A percentile compares a stretch with the other conserved stretches of the same genome.
Evolutionary conservation across 805 yeast species (phyloP).

Genomic region (Candida coquimbonensis): DNA sequence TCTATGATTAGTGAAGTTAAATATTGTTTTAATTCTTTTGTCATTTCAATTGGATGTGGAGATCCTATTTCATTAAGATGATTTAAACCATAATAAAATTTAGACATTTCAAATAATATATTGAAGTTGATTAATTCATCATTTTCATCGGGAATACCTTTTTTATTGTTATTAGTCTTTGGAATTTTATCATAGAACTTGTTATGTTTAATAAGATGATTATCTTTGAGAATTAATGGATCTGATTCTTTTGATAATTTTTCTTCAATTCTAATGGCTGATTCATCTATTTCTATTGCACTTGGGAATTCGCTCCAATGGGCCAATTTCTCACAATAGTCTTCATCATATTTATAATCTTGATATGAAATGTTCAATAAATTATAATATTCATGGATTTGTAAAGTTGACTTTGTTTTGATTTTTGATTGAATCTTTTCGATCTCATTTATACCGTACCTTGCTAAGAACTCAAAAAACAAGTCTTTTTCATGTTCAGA

Average conservation of each 20-base stretch:
- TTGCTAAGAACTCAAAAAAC: conserved; percentile 43
- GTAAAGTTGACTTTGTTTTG: conserved; percentile 35
- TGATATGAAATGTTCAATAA: conserved; percentile 27
- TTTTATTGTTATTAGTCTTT: neutral
- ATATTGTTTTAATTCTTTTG: too few species aligned
- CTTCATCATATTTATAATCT: conserved; percentile 19
- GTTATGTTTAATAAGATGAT: neutral
- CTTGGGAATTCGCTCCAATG: conserved; percentile 42
- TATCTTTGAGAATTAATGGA: neutral
- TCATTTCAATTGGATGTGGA: too few species aligned
- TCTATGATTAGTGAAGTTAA: too few species aligned
- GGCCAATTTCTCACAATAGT: conserved; percentile 19
- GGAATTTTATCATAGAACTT: too few species aligned
- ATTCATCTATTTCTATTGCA: conserved; percentile 44
- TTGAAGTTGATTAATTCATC: neutral
- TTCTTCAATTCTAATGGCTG: conserved; percentile 38
- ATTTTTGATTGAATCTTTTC: conserved; percentile 34
- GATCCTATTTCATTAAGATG: neutral
- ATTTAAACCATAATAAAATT: neutral
- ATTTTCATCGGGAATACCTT: neutral
- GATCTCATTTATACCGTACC: conserved; percentile 41
- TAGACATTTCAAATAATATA: neutral
- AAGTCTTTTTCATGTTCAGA: conserved; percentile 38
- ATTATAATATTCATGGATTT: conserved; percentile 40
- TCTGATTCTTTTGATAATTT: conserved; percentile 20